A percentile compares a stretch with the other conserved stretches of the same genome.
Evolutionary conservation across 2,329 filamentous ascomycete species (phyloP).

Genomic region (Lachnellula subtilissima): DNA sequence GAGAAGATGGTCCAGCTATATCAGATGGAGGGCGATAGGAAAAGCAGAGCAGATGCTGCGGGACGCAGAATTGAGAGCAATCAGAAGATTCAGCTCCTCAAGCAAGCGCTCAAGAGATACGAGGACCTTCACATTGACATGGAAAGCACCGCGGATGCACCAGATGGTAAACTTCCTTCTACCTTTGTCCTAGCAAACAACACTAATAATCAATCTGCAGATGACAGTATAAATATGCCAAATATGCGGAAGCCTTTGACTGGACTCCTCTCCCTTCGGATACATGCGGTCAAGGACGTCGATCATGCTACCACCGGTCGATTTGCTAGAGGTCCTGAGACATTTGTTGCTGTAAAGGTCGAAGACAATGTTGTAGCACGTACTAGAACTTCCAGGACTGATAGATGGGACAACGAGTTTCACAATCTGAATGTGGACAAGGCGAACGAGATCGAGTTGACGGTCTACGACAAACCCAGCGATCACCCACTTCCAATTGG

Average conservation of each 20-base stretch:
- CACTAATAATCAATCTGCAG: slow-evolving; percentile 40
- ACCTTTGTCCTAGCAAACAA: slow-evolving; percentile 5
- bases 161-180: slow-evolving; percentile 59
- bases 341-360: slow-evolving; percentile 93
- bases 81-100: slow-evolving; percentile 93
- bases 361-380: slow-evolving; percentile 89
- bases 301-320: slow-evolving; percentile 80
- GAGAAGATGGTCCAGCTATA: slow-evolving; percentile 99
- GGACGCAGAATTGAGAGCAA: slow-evolving; percentile 88
- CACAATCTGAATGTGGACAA: slow-evolving; percentile 95
- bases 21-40: slow-evolving; percentile 93
- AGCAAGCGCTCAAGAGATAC: slow-evolving; percentile 93
- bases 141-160: slow-evolving; percentile 65
- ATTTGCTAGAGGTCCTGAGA: slow-evolving; percentile 88
- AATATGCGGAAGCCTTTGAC: slow-evolving; percentile 95
- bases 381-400: slow-evolving; percentile 78
- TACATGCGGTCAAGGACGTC: slow-evolving; percentile 87
- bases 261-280: slow-evolving; percentile 79
- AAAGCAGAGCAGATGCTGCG: slow-evolving; percentile 90
- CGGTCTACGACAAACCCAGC: slow-evolving; percentile 91
- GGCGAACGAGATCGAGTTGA: slow-evolving; percentile 96
- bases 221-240: slow-evolving; percentile 93
- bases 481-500: slow-evolving; percentile 90
- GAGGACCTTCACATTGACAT: slow-evolving; percentile 96
- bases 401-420: slow-evolving; percentile 86